Base-by-base conservation (phyloP, 1,284 basidiomycete species). In the Ceratobasidium sp. region DNA sequence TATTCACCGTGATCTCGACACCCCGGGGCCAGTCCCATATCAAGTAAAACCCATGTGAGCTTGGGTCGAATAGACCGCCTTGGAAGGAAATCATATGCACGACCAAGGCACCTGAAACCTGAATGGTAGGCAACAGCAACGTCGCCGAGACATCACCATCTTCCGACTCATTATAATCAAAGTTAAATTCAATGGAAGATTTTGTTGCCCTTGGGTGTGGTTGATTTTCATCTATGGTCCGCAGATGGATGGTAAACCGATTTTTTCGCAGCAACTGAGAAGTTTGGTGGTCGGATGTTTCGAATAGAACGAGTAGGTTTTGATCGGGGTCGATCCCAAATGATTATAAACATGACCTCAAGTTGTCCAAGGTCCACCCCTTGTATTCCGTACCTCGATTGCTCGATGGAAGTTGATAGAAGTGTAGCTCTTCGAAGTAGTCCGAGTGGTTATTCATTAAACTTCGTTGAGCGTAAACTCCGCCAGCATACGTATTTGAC, bases 281-380 rank as follows among this genome's bases (percentile, higher is more conserved):
- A 31, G 15, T 31, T 3, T 31, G 17, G 13, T 10, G 15, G 25
- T 17, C 22, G 38, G n/a, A n/a, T n/a, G n/a, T 20, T 49, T 49
- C 57, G 3, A 60, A 27, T 49, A 60, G n/a, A 10, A 60, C 57
- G 10, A 60, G 57, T 25, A 60, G 43, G 43, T 60, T 45, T 35
- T 49, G 57, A 5, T 60, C 57, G 15, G 57, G 57, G 22, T 31
- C 27, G 13, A 60, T 60, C 15, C n/a, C 29, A 49, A 60, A 49
- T 8, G 31, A 12, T 47, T 12, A 5, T 7, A 45, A 20, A n/a
- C 49, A 29, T 15, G 49, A 42, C 2, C 42, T 15, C 15, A 62
- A 35, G 13, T 35, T 31, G 15, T 34, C 43, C 29, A 62, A 32
- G 12, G 10, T 4, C 58, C 58, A 62, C 8, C 38, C 34, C 17